These are phyloP conservation scores for Meyerozyma smithsonii DNA, from an alignment of 1,139 yeast genomes.

Conservation along the genomic window DNA sequence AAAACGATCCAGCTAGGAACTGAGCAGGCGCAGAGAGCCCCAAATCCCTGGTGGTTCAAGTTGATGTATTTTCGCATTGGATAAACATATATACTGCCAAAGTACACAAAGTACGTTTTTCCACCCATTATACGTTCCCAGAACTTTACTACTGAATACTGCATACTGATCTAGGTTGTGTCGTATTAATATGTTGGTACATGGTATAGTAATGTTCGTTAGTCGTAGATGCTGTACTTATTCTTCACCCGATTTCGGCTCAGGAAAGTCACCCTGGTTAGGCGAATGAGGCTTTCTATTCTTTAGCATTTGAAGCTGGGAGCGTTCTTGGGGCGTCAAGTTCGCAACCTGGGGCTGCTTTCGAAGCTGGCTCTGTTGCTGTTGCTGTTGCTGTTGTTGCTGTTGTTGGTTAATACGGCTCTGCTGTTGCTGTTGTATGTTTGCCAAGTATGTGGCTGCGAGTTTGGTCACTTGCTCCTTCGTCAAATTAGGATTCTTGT, in stretches of 20 bases:
- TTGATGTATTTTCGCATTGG: too few species aligned
- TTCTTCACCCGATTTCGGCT: neutral
- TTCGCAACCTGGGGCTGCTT: constrained; percentile 27
- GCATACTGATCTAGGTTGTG: too few species aligned
- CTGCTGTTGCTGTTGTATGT: constrained; percentile 49
- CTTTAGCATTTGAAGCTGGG: constrained; percentile 34
- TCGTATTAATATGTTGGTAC: too few species aligned
- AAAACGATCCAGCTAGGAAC: too few species aligned
- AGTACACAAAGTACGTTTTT: too few species aligned
- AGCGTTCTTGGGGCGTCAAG: constrained; percentile 34
- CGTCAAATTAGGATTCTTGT: constrained; percentile 62
- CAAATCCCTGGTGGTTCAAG: too few species aligned
- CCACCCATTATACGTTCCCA: too few species aligned
- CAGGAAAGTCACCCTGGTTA: neutral
- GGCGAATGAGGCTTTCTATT: constrained; percentile 20
- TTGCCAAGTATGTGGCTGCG: constrained; percentile 68
- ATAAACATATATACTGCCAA: too few species aligned
- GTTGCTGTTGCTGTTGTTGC: constrained; percentile 15
- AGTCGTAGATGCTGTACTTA: neutral
- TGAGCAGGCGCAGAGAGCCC: too few species aligned
- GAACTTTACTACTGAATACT: too few species aligned
- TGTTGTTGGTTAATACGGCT: constrained; percentile 28
- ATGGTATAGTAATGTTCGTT: neutral
- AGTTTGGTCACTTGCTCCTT: constrained; percentile 69
- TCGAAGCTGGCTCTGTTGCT: constrained; percentile 9